Percentiles rank a stretch among this genome's conserved stretches.
Conservation (phyloP, 139 green algal species). For the Monoraphidium neglectum region DNA sequence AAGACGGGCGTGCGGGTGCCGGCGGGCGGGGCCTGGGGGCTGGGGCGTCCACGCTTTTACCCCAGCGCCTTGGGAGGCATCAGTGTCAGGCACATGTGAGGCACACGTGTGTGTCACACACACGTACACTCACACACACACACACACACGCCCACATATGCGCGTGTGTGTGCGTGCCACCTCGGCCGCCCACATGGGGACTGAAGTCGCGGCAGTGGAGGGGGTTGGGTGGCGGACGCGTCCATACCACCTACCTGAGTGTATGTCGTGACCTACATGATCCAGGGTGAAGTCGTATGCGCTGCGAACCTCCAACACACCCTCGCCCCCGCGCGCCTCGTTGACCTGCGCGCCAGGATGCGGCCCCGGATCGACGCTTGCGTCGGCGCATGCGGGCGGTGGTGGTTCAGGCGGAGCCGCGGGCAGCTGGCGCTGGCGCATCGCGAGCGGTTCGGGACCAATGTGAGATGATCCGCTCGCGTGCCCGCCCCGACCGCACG, state of each 20-base stretch:
- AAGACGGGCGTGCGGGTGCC: neutral
- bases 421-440: too few relatives aligned
- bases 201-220: neutral
- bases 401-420: too few relatives aligned
- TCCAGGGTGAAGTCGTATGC: conserved; percentile 90
- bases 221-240: neutral
- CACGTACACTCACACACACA: too few relatives aligned
- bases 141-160: neutral
- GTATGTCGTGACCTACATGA: conserved; percentile 73
- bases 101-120: too few relatives aligned
- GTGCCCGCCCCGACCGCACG: neutral
- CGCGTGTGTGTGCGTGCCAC: neutral
- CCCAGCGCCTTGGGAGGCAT: too few relatives aligned
- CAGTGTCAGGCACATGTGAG: neutral
- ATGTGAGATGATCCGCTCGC: neutral
- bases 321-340: conserved; percentile 34
- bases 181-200: neutral
- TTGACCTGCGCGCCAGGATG: neutral
- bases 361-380: too few relatives aligned
- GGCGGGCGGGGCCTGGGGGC: neutral
- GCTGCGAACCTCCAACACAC: conserved; percentile 66
- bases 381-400: too few relatives aligned
- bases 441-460: neutral
- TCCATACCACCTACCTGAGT: conserved; percentile 11
- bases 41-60: too few relatives aligned